Conservation (phyloP, 140 eudicot genomes). For the Cichorium intybus region DNA sequence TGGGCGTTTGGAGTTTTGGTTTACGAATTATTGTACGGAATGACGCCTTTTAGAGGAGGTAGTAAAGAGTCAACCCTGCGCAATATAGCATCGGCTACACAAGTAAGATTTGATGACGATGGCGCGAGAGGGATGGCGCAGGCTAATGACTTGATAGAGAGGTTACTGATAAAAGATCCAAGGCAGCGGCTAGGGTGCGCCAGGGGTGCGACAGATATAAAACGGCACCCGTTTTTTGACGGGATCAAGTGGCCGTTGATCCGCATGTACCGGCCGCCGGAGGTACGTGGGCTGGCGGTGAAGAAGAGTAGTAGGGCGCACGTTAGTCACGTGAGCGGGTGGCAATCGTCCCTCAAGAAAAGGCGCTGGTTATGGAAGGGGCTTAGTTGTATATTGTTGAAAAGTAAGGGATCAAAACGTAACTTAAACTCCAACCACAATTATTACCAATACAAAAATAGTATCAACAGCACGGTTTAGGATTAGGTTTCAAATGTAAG, state of each 20-base stretch:
- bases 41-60: slow-evolving; percentile 78
- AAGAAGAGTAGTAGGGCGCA: slow-evolving; percentile 47
- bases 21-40: slow-evolving; percentile 67
- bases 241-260: slow-evolving; percentile 94
- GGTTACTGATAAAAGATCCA: slow-evolving; percentile 63
- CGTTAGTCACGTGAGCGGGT: slow-evolving; percentile 45
- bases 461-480: slow-evolving; percentile 23
- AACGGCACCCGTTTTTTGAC: slow-evolving; percentile 75
- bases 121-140: slow-evolving; percentile 39
- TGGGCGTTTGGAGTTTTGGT: slow-evolving; percentile 92
- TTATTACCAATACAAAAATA: slow-evolving; percentile 40
- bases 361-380: slow-evolving; percentile 66
- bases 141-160: slow-evolving; percentile 68
- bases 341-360: slow-evolving; percentile 36
- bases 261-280: slow-evolving; percentile 74
- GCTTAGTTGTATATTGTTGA: slow-evolving; percentile 36
- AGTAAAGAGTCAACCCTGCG: slow-evolving; percentile 77
- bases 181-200: slow-evolving; percentile 67
- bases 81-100: slow-evolving; percentile 53
- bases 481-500: slow-evolving; percentile 9
- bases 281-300: slow-evolving; percentile 69
- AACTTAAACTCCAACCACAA: slow-evolving; percentile 40
- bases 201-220: slow-evolving; percentile 92
- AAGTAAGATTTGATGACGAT: slow-evolving; percentile 39
- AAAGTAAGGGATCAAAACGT: slow-evolving; percentile 46